These are phyloP conservation scores for Delphinella strobiligena DNA, from an alignment of 2,329 filamentous ascomycete species.

Conservation along the genomic window DNA sequence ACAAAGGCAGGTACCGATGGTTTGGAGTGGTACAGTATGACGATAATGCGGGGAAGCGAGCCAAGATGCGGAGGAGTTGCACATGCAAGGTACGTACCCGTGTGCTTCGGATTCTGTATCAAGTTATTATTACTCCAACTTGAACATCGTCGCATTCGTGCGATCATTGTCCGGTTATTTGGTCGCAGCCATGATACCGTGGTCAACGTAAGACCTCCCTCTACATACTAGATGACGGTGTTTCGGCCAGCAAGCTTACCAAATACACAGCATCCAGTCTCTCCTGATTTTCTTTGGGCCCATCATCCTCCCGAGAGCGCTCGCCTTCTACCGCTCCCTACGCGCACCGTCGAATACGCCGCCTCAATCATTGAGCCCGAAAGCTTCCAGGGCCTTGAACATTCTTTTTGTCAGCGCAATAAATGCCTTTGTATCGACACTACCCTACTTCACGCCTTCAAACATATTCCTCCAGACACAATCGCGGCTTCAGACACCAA, in stretches of 20 bases:
- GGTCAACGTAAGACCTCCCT: background rate
- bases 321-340: constrained; percentile 52
- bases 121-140: too few relatives aligned
- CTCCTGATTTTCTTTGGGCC: constrained; percentile 51
- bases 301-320: constrained; percentile 53
- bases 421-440: constrained; percentile 46
- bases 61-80: too few relatives aligned
- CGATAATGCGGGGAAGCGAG: too few relatives aligned
- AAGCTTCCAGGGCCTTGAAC: constrained; percentile 45
- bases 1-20: too few relatives aligned
- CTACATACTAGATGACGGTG: too few relatives aligned
- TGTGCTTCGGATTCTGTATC: too few relatives aligned
- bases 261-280: constrained; percentile 27
- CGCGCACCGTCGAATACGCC: constrained; percentile 28
- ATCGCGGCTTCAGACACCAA: constrained; percentile 75
- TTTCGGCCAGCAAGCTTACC: background rate
- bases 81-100: too few relatives aligned
- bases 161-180: too few relatives aligned
- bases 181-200: background rate
- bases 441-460: constrained; percentile 58
- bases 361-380: constrained; percentile 42
- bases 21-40: too few relatives aligned
- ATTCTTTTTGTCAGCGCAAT: constrained; percentile 46
- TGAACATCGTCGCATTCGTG: too few relatives aligned
- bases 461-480: constrained; percentile 71